These are phyloP conservation scores for Herpetomonas muscarum DNA, from an alignment of 208 protist species.

Conservation along the genomic window DNA sequence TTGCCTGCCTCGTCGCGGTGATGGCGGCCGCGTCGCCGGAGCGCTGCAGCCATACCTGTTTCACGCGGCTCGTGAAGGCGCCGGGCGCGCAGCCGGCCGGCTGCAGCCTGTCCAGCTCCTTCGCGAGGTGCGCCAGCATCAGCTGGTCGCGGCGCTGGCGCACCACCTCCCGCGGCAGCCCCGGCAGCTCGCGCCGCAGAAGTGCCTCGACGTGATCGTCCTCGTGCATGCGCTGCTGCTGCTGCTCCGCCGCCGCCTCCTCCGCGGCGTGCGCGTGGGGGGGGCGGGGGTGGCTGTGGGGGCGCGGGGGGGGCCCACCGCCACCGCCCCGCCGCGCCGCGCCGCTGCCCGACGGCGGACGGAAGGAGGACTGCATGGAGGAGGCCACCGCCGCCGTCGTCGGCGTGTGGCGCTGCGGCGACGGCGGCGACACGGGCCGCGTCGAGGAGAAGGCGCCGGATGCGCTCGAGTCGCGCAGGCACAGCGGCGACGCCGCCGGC, in stretches of 20 bases:
- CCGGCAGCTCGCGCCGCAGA: slow-evolving; percentile 6
- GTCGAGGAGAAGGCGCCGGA: too few species aligned
- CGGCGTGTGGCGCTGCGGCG: too few species aligned
- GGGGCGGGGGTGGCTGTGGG: too few species aligned
- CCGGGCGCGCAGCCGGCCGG: slow-evolving; percentile 14
- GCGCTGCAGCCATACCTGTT: slow-evolving; percentile 21
- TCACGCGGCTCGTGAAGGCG: slow-evolving; percentile 8
- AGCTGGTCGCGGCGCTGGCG: slow-evolving; percentile 54
- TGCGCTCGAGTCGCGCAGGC: too few species aligned
- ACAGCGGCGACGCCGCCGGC: too few species aligned
- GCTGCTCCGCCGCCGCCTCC: not conserved
- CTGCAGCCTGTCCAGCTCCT: slow-evolving; percentile 30
- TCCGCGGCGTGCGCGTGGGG: not conserved
- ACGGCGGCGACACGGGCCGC: too few species aligned
- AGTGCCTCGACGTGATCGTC: not conserved
- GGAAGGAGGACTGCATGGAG: too few species aligned
- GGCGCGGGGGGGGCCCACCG: too few species aligned
- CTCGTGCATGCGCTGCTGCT: not conserved
- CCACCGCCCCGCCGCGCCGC: too few species aligned
- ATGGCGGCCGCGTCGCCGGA: slow-evolving; percentile 7
- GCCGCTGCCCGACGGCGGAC: too few species aligned
- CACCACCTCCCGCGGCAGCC: slow-evolving; percentile 16
- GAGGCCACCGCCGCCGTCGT: too few species aligned
- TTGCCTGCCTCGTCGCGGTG: slow-evolving; percentile 7
- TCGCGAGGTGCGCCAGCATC: slow-evolving; percentile 51